A percentile compares a stretch with the other conserved stretches of the same genome.
Evolutionary conservation across 495 filamentous ascomycete species (phyloP).

Genomic region (Tuber melanosporum): DNA sequence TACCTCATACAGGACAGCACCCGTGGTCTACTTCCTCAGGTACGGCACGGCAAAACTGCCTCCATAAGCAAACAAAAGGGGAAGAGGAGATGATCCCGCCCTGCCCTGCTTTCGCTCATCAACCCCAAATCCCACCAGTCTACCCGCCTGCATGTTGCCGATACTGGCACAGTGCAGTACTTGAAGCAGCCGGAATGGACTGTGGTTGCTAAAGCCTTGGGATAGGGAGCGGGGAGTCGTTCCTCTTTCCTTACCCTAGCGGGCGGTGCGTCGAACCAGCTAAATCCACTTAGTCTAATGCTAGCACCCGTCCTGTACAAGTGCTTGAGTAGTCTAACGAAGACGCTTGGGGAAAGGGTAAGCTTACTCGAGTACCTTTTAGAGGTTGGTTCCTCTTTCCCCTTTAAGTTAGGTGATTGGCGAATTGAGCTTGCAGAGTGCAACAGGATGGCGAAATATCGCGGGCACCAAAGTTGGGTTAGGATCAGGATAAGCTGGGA

Average conservation of each 20-base stretch:
- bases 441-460: neutral
- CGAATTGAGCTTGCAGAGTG: neutral
- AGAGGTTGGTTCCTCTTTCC: neutral
- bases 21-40: no score
- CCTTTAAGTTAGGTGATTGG: neutral
- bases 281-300: no score
- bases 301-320: no score
- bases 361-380: neutral
- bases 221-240: no score
- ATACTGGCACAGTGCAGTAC: no score
- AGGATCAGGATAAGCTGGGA: neutral
- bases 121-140: neutral
- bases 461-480: neutral
- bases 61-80: neutral
- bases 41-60: neutral
- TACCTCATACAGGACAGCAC: no score
- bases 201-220: no score
- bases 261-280: no score
- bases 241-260: no score
- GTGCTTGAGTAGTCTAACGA: neutral
- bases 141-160: neutral
- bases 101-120: neutral
- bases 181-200: no score
- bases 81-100: neutral
- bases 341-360: neutral